A percentile compares a stretch with the other conserved stretches of the same genome.
Evolutionary conservation across 2,329 filamentous ascomycete genomes (phyloP).

Genomic region (Colletotrichum sp.): DNA sequence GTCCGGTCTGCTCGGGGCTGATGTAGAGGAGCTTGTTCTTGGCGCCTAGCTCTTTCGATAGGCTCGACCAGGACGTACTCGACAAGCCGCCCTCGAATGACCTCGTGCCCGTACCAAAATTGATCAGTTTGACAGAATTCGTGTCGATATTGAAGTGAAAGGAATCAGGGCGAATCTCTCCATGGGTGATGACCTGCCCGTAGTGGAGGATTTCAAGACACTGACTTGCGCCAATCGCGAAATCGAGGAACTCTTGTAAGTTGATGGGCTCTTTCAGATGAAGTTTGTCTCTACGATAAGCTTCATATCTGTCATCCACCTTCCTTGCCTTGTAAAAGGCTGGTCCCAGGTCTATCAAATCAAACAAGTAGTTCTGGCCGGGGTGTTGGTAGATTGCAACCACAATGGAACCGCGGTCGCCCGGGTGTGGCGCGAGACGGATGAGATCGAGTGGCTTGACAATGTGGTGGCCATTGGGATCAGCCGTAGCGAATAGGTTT

Average conservation of each 20-base stretch:
- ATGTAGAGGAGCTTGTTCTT: conserved; percentile 92
- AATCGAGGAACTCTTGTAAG: conserved; percentile 82
- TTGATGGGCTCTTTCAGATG: conserved; percentile 66
- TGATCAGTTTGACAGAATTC: conserved; percentile 77
- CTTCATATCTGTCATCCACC: conserved; percentile 54
- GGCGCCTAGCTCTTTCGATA: conserved; percentile 84
- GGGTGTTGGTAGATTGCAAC: conserved; percentile 83
- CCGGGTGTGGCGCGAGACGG: conserved; percentile 69
- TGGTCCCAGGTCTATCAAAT: conserved; percentile 79
- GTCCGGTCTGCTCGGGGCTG: conserved; percentile 91
- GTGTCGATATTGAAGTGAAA: conserved; percentile 83
- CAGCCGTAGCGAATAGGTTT: conserved; percentile 71
- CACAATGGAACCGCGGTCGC: conserved; percentile 73
- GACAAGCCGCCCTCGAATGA: conserved; percentile 90
- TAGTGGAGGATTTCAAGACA: conserved; percentile 93
- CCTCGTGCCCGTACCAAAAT: conserved; percentile 84
- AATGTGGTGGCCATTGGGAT: conserved; percentile 77
- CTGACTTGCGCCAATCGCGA: conserved; percentile 86
- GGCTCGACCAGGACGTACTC: conserved; percentile 82
- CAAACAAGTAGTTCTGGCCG: conserved; percentile 73
- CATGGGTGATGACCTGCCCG: conserved; percentile 83
- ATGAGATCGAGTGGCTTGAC: conserved; percentile 82
- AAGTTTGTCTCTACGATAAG: conserved; percentile 47
- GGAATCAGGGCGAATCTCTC: conserved; percentile 87
- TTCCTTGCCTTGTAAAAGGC: conserved; percentile 67